Base-by-base conservation (phyloP, 2,329 filamentous ascomycete genomes). In the Curvularia verruculosa region DNA sequence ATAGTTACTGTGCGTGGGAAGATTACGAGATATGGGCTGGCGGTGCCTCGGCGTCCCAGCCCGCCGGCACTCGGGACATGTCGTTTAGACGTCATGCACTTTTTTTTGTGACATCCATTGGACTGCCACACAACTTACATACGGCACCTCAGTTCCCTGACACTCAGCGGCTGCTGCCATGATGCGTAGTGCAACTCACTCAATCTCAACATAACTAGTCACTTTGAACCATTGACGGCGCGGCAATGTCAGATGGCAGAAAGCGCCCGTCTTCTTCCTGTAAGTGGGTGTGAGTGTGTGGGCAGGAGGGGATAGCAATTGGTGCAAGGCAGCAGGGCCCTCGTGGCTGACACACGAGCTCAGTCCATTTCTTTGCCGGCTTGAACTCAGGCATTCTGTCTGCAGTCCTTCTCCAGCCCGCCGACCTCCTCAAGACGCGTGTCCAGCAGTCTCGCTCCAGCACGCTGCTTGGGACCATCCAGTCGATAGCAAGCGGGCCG, bases 361-460 rank as follows among this genome's bases (percentile, higher is more conserved):
- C 54, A 76, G 75, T 91, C 75, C 95, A 98, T 80, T 96, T 98
- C 77, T 79, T 89, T 65, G 94, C 93, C 62, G 95, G 95, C 61
- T 85, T 98, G 54, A 86, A 87, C 70, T 97, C 93, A 7, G 95
- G 95, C 69, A 84, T 96, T 49, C 85, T 91, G 63, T 95, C 92
- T 50, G 93, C 95, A 53, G 87, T 96, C 58, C 87, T 98, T 53
- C 85, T 99, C 15, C 95, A 99, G 77, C 95, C 95, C 24, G 90
- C 95, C 70, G 95, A 99, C 78, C 88, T 99, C 3, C 87, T 99
- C 74, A 99, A 99, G 79, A 99, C 95, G 28, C 89, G 95, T 45
- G 88, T 98, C 39, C 95, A 99, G 75, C 95, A 98, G 77, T 91
- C 91, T 31, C 87, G 87, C 47, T 83, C 85, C 41, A 84, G 85